These are phyloP conservation scores for Mallotus repandus DNA, from an alignment of 441 rosid species.

Conservation along the genomic window DNA sequence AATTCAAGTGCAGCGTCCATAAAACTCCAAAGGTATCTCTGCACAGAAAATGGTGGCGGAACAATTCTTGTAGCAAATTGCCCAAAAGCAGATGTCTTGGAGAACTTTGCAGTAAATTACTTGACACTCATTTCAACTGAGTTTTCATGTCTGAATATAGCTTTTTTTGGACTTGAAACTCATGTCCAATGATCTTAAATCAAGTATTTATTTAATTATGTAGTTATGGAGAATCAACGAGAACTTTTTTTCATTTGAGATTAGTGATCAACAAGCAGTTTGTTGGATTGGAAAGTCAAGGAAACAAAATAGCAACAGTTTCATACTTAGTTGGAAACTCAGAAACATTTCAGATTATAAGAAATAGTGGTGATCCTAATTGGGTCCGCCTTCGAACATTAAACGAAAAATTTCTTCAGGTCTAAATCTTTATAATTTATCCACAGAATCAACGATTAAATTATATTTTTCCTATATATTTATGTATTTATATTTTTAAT, in stretches of 20 bases:
- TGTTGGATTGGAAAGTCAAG: not conserved
- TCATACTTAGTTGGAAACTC: not conserved
- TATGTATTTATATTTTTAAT: too few species aligned
- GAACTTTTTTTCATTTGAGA: conserved; percentile 8
- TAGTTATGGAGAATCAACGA: conserved; percentile 7
- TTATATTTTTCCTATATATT: too few species aligned
- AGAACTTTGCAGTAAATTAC: not conserved
- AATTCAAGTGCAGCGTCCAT: conserved; percentile 6
- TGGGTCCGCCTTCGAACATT: not conserved
- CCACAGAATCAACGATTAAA: too few species aligned
- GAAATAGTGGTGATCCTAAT: not conserved
- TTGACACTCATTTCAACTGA: not conserved
- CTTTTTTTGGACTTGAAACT: too few species aligned
- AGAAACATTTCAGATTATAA: conserved; percentile 1
- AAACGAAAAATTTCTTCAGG: conserved; percentile 4
- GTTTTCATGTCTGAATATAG: too few species aligned
- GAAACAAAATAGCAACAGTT: not conserved
- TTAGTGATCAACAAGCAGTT: not conserved
- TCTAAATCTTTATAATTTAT: too few species aligned
- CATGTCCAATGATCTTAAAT: too few species aligned
- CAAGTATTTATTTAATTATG: not conserved
- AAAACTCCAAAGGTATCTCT: not conserved
- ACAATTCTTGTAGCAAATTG: not conserved
- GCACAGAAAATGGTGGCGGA: conserved; percentile 3
- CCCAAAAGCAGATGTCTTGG: not conserved